A percentile compares a stretch with the other conserved stretches of the same genome.
phyloP scores from a whole-genome alignment of 2,329 filamentous ascomycete genomes.

The Anthostomella pinea region DNA sequence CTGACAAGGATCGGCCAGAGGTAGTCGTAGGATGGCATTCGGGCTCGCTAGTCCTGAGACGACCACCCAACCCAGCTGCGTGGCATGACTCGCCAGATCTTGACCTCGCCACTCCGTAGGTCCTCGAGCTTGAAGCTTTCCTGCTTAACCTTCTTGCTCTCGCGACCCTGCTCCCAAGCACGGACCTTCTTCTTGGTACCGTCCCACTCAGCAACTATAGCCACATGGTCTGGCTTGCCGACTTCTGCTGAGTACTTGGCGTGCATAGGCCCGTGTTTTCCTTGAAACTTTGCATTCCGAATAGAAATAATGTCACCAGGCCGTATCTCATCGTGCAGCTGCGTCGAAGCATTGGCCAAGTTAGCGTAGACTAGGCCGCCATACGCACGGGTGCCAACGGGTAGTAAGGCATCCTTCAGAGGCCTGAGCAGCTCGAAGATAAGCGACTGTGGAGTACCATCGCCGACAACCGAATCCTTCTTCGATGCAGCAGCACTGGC shows the following conservation, averaged over 20 bases:
- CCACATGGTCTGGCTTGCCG: constrained; percentile 85
- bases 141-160: constrained; percentile 88
- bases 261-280: constrained; percentile 92
- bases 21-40: constrained; percentile 21
- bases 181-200: constrained; percentile 97
- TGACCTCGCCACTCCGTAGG: constrained; percentile 87
- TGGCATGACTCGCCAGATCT: constrained; percentile 95
- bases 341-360: constrained; percentile 87
- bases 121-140: constrained; percentile 95
- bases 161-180: constrained; percentile 91
- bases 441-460: constrained; percentile 76
- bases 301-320: constrained; percentile 90
- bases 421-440: constrained; percentile 76
- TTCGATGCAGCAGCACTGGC: constrained; percentile 66
- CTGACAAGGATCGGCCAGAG: constrained; percentile 27
- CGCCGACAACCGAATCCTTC: constrained; percentile 78
- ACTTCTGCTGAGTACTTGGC: constrained; percentile 89
- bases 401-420: constrained; percentile 69
- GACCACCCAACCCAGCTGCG: constrained; percentile 92
- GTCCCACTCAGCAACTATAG: constrained; percentile 92
- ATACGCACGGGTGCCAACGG: constrained; percentile 85
- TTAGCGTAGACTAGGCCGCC: constrained; percentile 93
- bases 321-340: constrained; percentile 89
- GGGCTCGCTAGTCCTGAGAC: constrained; percentile 49
- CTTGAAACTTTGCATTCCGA: constrained; percentile 90